Base-by-base conservation (phyloP, 192 early-diverging fungal genomes). In the Pecoramyces ruminantium region DNA sequence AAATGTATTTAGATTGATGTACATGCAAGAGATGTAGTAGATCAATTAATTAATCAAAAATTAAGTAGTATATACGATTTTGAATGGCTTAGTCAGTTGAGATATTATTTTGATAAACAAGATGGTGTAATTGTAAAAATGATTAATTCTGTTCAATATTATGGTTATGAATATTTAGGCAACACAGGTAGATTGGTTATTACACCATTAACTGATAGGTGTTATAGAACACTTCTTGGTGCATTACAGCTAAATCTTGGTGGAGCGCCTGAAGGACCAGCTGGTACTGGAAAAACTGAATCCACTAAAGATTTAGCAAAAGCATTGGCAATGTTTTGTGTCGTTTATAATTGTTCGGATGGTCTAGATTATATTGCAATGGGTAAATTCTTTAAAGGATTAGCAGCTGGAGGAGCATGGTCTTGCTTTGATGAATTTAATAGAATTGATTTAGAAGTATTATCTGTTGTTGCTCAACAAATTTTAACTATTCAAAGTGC, bases 1-100 rank as follows among this genome's bases (percentile, higher is more conserved):
- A n/a, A n/a, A n/a, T n/a, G n/a, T n/a, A n/a, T n/a, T 14, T 78
- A 89, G 88, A 90, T 90, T 84, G 89, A 90, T 81, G 89, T 90
- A 25, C 89, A 90, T 80, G 89, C 89, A 29, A 78, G 89, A 25
- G 89, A 90, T 84, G 88, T 90, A 6, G 86, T 90, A 29, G 78
- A 38, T 15, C 81, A 84, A 78, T 82, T 90, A 77, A 88, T 86
- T 30, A 87, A 88, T 28, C 85, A 84, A 40, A 83, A 88, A 11
- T 83, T 88, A 28, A 78, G 58, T n/a, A 83, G 81, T 29, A 86
- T 84, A 17, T 78, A 29, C 5, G 89, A 90, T 81, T 90, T 90
- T 79, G 83, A 79, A 29, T 90, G 89, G 89, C 80, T 90, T 0
- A 87, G 86, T 79, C 89, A 90, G 80, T 84, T 90, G 16, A 82